A percentile compares a stretch with the other conserved stretches of the same genome.
phyloP scores from a whole-genome alignment of 768 basidiomycete genomes.

The Mycena crocata region DNA sequence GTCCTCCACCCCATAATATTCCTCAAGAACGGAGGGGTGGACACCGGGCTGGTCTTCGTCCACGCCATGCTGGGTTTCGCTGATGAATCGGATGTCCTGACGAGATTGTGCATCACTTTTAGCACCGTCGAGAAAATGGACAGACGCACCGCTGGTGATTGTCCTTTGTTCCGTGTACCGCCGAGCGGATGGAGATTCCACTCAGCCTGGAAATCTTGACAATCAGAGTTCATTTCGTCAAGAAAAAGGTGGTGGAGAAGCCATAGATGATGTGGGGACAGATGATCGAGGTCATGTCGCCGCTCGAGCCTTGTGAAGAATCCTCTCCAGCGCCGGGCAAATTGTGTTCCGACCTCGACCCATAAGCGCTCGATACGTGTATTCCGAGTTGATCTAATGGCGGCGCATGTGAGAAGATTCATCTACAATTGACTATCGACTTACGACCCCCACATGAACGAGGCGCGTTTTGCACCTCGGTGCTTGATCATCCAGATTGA shows the following conservation, averaged over 20 bases:
- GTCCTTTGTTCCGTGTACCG: background rate
- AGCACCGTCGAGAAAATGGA: background rate
- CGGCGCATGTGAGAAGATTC: background rate
- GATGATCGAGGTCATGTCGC: background rate
- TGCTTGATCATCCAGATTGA: constrained; percentile 1
- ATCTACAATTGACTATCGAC: background rate
- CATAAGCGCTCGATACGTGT: background rate
- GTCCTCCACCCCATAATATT: constrained; percentile 29
- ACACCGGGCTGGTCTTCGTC: constrained; percentile 26
- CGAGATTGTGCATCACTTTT: background rate
- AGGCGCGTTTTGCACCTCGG: background rate
- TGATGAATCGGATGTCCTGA: constrained; percentile 34
- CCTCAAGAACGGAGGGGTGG: constrained; percentile 28
- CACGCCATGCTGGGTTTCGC: constrained; percentile 31
- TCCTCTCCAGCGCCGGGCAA: background rate
- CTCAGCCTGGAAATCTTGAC: background rate
- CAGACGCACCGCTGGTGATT: background rate
- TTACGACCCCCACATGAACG: background rate
- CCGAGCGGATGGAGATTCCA: background rate
- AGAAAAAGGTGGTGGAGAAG: background rate
- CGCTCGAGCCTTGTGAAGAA: background rate
- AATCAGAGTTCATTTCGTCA: background rate
- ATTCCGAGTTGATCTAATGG: background rate
- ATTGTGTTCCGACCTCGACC: background rate
- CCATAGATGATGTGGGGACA: background rate